These are phyloP conservation scores for Chaetomium fimeti DNA, from an alignment of 495 filamentous ascomycete species.

Conservation along the genomic window DNA sequence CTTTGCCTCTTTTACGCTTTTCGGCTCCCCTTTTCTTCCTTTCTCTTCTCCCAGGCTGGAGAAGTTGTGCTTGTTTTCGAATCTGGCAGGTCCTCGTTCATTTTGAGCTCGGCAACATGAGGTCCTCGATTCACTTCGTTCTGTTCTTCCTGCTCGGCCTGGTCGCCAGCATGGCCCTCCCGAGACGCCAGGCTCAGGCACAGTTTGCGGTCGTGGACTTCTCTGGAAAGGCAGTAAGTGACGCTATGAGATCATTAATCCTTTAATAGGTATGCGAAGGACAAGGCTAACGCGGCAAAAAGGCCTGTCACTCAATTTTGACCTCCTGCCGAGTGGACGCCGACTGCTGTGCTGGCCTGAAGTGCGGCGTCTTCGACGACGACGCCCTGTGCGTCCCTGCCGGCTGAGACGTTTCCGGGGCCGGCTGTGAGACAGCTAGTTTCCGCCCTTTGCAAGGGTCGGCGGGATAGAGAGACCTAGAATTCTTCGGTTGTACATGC, in stretches of 20 bases:
- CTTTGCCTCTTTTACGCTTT: background rate
- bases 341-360: constrained; percentile 17
- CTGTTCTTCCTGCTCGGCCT: constrained; percentile 18
- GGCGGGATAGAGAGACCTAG: background rate
- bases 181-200: background rate
- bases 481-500: background rate
- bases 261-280: too few relatives aligned
- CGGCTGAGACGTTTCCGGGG: constrained; percentile 2
- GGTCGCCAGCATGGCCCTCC: constrained; percentile 14
- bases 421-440: too few relatives aligned
- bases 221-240: constrained; percentile 4
- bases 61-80: background rate
- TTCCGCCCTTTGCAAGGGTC: too few relatives aligned
- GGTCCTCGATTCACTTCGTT: constrained; percentile 12
- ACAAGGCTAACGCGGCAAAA: background rate
- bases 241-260: background rate
- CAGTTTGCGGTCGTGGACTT: constrained; percentile 6
- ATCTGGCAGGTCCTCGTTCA: constrained; percentile 1
- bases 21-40: background rate
- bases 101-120: constrained; percentile 8
- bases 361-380: constrained; percentile 12
- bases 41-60: constrained; percentile 1
- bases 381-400: constrained; percentile 17
- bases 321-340: constrained; percentile 11
- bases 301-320: constrained; percentile 22